Percentiles rank a stretch among this genome's conserved stretches.
These are phyloP conservation scores for Umbelopsis isabellina DNA, from an alignment of 192 early-diverging fungal genomes.

Conservation along the genomic window DNA sequence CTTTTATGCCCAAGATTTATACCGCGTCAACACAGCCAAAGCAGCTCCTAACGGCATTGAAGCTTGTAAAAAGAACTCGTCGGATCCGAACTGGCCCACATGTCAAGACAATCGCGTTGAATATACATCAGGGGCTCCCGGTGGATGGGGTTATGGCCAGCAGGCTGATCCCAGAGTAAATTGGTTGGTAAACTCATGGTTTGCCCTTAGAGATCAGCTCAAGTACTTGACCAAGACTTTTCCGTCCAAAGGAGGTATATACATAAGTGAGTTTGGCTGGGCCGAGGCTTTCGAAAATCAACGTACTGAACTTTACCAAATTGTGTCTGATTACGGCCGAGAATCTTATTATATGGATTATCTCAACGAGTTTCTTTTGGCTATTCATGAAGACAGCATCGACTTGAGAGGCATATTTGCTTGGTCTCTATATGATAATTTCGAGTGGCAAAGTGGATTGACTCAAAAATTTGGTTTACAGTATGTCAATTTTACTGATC, in stretches of 20 bases:
- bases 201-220: conserved; percentile 7
- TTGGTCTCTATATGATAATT: conserved; percentile 15
- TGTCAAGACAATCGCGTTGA: neutral
- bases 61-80: neutral
- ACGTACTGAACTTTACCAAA: conserved; percentile 12
- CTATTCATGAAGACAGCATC: conserved; percentile 2
- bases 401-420: conserved; percentile 1
- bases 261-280: conserved; percentile 12
- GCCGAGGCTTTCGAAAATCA: conserved; percentile 15
- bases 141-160: conserved; percentile 12
- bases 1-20: conserved; percentile 18
- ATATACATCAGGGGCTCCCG: conserved; percentile 14
- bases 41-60: conserved; percentile 15
- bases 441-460: neutral
- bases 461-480: conserved; percentile 14
- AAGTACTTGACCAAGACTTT: conserved; percentile 1
- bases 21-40: conserved; percentile 8
- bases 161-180: neutral
- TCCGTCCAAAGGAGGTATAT: conserved; percentile 4
- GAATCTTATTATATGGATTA: conserved; percentile 8
- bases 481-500: conserved; percentile 10
- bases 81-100: neutral
- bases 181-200: conserved; percentile 16
- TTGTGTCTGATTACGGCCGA: conserved; percentile 13
- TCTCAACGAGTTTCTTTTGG: neutral